Percentiles rank a stretch among this genome's conserved stretches.
Evolutionary conservation across 1,284 basidiomycete genomes (phyloP).

Genomic region (Puccinia brachypodii): DNA sequence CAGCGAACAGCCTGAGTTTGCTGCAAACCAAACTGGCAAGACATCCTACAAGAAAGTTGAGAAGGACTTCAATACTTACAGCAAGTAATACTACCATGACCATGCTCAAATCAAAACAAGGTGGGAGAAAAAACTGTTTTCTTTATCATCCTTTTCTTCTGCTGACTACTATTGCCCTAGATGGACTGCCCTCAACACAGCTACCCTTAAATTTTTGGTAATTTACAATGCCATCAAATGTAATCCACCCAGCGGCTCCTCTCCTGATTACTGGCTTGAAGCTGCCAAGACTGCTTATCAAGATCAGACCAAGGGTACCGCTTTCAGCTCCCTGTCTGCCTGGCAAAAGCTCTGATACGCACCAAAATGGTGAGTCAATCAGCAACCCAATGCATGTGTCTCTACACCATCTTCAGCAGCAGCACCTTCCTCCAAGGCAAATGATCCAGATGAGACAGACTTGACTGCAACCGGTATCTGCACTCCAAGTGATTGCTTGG

Average conservation of each 20-base stretch:
- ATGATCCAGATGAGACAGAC: background rate
- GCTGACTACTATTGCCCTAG: background rate
- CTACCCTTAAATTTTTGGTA: background rate
- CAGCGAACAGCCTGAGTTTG: constrained; percentile 11
- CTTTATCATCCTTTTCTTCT: background rate
- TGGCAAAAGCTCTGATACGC: background rate
- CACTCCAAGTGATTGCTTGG: background rate
- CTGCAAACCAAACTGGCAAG: constrained; percentile 19
- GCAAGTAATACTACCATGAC: background rate
- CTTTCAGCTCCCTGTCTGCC: background rate
- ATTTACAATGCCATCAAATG: constrained; percentile 7
- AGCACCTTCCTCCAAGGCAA: too few species aligned
- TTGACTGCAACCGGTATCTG: background rate
- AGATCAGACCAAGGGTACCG: background rate
- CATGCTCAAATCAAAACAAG: background rate
- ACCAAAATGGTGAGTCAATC: constrained; percentile 6
- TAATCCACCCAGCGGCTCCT: background rate
- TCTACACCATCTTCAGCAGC: background rate
- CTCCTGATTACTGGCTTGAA: background rate
- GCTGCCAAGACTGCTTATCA: background rate
- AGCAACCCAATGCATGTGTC: background rate
- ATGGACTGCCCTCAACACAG: background rate
- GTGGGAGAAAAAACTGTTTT: background rate
- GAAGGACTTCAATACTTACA: background rate
- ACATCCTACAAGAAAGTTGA: constrained; percentile 1